Percentiles rank a stretch among this genome's conserved stretches.
These are phyloP conservation scores for Suhomyces coccinellae DNA, from an alignment of 1,139 yeast species.

Conservation along the genomic window DNA sequence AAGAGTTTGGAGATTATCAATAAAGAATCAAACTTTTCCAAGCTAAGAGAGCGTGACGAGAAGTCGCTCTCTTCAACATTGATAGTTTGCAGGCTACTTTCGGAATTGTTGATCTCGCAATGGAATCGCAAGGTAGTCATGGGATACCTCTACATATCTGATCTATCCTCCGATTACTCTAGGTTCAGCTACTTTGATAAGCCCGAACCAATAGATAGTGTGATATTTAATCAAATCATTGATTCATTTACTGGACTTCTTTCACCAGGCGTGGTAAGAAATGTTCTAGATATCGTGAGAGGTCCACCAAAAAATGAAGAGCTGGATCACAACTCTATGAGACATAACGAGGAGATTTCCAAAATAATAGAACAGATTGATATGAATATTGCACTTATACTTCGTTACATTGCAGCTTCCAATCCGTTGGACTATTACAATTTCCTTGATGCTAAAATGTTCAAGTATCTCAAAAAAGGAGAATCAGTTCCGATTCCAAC, in stretches of 20 bases:
- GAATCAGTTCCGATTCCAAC: conserved; percentile 46
- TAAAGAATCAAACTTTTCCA: conserved; percentile 28
- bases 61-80: conserved; percentile 36
- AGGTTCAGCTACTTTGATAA: conserved; percentile 17
- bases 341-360: conserved; percentile 4
- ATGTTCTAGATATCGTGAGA: conserved; percentile 17
- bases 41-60: conserved; percentile 34
- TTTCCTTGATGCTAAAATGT: conserved; percentile 39
- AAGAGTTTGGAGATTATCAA: conserved; percentile 29
- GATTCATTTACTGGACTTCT: conserved; percentile 15
- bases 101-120: conserved; percentile 28
- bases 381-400: conserved; percentile 41
- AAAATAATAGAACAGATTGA: conserved; percentile 40
- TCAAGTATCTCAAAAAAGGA: conserved; percentile 33
- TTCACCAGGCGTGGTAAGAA: conserved; percentile 16
- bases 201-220: conserved; percentile 13
- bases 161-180: conserved; percentile 18
- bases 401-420: conserved; percentile 55
- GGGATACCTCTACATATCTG: conserved; percentile 10
- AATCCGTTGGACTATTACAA: conserved; percentile 52
- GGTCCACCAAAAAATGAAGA: conserved; percentile 8
- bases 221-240: conserved; percentile 10
- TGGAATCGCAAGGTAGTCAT: conserved; percentile 27
- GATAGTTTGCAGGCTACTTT: conserved; percentile 34
- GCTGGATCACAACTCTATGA: not conserved